Conservation (phyloP, 1,284 basidiomycete genomes). For the Puccinia coronata region DNA sequence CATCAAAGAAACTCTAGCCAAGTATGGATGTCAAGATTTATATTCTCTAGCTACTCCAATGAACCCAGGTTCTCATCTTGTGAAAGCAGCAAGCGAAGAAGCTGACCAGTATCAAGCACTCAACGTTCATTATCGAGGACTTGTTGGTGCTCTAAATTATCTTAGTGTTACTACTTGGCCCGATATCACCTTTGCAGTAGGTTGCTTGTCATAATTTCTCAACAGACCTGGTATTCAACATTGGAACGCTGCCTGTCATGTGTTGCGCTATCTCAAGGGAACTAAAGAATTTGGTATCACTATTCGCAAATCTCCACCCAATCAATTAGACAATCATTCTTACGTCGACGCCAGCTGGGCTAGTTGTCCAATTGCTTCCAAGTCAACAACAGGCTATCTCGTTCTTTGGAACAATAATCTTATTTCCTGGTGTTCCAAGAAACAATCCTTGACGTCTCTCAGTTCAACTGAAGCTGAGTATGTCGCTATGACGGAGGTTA, state of each 20-base stretch:
- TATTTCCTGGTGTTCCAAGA: background rate
- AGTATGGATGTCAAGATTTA: background rate
- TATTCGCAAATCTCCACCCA: background rate
- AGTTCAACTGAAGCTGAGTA: background rate
- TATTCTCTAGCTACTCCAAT: background rate
- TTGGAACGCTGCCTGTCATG: background rate
- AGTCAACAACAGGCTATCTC: background rate
- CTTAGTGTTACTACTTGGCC: background rate
- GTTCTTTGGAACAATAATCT: background rate
- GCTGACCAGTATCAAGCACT: background rate
- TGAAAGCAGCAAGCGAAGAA: background rate
- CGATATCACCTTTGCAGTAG: conserved; percentile 21
- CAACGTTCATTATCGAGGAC: background rate
- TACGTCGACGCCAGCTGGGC: too few relatives aligned
- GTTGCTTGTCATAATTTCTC: background rate
- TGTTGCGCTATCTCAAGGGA: background rate
- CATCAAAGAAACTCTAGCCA: background rate
- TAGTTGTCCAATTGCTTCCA: background rate
- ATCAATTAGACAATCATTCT: too few relatives aligned
- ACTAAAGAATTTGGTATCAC: conserved; percentile 7
- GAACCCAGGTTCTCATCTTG: background rate
- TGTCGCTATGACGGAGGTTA: background rate
- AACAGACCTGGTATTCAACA: background rate
- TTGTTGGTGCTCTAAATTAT: conserved; percentile 15
- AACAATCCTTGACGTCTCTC: background rate